Percentiles rank a stretch among this genome's conserved stretches.
phyloP scores from a whole-genome alignment of 257 asterid genomes.

The Solanum chiquidenum region DNA sequence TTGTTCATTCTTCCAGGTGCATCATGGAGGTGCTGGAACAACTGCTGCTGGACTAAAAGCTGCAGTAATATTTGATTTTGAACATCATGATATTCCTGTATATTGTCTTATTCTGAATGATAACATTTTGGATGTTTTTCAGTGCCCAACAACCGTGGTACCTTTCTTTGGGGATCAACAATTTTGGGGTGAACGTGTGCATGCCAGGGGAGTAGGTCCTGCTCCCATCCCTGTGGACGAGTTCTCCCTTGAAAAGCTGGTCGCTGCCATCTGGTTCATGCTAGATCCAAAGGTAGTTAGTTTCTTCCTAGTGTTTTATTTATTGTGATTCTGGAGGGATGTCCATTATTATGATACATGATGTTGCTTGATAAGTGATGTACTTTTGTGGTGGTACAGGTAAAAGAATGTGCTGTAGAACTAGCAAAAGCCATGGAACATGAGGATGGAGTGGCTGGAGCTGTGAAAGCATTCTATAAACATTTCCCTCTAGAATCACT shows the following conservation, averaged over 20 bases:
- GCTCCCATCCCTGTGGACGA: constrained; percentile 78
- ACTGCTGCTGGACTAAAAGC: constrained; percentile 97
- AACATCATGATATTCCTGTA: neutral
- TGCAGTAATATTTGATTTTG: constrained; percentile 33
- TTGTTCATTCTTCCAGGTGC: constrained; percentile 43
- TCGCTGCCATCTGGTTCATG: constrained; percentile 76
- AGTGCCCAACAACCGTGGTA: constrained; percentile 88
- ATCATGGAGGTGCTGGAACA: constrained; percentile 98
- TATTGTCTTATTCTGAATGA: neutral
- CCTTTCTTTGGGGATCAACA: constrained; percentile 98
- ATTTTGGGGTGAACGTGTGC: constrained; percentile 87
- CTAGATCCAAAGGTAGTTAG: constrained; percentile 45
- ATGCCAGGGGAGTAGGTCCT: constrained; percentile 84
- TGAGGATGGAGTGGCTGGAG: constrained; percentile 84
- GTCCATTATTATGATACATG: neutral
- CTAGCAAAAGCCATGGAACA: constrained; percentile 74
- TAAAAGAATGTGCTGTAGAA: constrained; percentile 55
- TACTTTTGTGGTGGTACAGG: constrained; percentile 22
- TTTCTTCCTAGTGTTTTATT: neutral
- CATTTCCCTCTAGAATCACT: constrained; percentile 42
- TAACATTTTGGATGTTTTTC: neutral
- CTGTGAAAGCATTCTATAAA: constrained; percentile 62
- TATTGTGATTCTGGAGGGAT: neutral
- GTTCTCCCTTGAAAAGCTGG: constrained; percentile 69
- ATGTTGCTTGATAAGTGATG: neutral